These are phyloP conservation scores for Carex scoparia DNA, from an alignment of 176 grass and related monocot genomes.

Conservation along the genomic window DNA sequence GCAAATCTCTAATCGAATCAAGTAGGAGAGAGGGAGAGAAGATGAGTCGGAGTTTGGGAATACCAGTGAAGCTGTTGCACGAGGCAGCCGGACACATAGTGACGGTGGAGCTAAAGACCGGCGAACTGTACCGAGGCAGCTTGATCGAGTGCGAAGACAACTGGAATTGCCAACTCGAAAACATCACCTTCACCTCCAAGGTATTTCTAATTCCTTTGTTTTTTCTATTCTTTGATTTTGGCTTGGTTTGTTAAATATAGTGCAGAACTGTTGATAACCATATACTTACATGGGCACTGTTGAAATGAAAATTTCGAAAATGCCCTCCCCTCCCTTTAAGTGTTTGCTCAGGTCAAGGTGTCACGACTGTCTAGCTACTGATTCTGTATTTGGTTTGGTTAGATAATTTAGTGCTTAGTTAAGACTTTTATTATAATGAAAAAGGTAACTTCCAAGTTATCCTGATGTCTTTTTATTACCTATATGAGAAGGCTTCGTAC, in stretches of 20 bases:
- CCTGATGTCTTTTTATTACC: no score
- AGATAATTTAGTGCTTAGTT: not conserved
- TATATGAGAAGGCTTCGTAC: no score
- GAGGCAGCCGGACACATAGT: constrained; percentile 87
- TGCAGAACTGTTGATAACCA: not conserved
- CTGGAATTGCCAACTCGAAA: constrained; percentile 81
- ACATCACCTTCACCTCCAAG: constrained; percentile 66
- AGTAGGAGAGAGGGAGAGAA: constrained; percentile 11
- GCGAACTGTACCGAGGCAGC: constrained; percentile 54
- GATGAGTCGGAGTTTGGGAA: constrained; percentile 90
- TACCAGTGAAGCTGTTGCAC: constrained; percentile 92
- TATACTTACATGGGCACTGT: not conserved
- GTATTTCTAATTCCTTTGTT: not conserved
- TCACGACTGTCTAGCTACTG: no score
- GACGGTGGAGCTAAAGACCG: constrained; percentile 90
- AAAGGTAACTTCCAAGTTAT: no score
- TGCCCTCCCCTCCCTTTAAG: not conserved
- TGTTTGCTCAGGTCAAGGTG: not conserved
- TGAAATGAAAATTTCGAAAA: not conserved
- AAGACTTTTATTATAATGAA: not conserved
- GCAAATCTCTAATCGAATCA: not conserved
- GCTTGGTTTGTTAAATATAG: not conserved
- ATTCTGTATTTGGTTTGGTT: not conserved
- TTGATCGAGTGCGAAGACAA: constrained; percentile 80
- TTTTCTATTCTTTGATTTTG: not conserved